Evolutionary conservation across 176 grass and related monocot species (phyloP).

Genomic region (Zea luxurians): DNA sequence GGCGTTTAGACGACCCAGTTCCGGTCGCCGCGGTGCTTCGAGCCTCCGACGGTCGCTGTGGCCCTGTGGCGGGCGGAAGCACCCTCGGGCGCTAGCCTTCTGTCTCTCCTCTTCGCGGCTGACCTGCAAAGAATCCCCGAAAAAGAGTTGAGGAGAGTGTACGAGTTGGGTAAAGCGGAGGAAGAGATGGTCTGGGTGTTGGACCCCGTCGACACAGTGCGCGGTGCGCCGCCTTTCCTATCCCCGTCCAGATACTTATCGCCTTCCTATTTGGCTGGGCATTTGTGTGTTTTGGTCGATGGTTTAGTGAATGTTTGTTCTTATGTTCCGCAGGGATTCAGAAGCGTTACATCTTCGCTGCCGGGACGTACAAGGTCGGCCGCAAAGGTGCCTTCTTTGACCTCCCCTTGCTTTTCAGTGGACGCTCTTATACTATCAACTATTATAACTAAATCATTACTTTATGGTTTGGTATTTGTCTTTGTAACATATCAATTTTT

Average conservation of each 20-base stretch:
- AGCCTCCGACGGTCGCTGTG: background rate
- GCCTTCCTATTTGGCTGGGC: background rate
- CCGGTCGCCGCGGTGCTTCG: background rate
- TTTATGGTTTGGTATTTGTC: too few relatives aligned
- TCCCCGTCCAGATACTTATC: background rate
- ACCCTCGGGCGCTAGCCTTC: background rate
- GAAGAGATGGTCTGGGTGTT: slow-evolving; percentile 76
- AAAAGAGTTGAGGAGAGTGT: background rate
- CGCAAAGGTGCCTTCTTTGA: slow-evolving; percentile 66
- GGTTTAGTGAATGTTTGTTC: slow-evolving; percentile 12
- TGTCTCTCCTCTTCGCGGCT: background rate
- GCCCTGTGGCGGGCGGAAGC: slow-evolving; percentile 24
- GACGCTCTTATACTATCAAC: too few relatives aligned
- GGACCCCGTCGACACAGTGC: slow-evolving; percentile 56
- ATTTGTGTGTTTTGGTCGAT: background rate
- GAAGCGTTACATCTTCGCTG: slow-evolving; percentile 75
- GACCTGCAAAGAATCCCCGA: background rate
- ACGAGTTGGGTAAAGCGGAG: background rate
- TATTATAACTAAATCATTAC: too few relatives aligned
- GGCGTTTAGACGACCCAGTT: background rate
- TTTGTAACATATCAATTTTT: too few relatives aligned
- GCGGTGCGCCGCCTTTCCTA: slow-evolving; percentile 44
- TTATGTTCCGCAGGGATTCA: slow-evolving; percentile 52
- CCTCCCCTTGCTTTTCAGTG: background rate
- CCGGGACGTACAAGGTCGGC: slow-evolving; percentile 85